Percentiles rank a stretch among this genome's conserved stretches.
Conservation (phyloP, 495 filamentous ascomycete species). For the Talaromyces borbonicus region DNA sequence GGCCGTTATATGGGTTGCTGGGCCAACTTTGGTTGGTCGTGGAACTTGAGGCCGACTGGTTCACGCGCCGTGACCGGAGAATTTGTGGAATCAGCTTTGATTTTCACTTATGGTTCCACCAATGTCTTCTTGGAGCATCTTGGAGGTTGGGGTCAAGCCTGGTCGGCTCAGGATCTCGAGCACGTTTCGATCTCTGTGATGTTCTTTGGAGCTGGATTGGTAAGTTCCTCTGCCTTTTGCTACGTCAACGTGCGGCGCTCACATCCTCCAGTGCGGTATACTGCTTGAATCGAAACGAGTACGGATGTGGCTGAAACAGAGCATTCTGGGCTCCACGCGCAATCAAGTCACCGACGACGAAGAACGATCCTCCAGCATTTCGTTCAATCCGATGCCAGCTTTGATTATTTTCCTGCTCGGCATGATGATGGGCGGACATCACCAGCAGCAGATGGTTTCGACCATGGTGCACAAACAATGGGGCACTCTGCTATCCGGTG, state of each 20-base stretch:
- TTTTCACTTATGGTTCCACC: slow-evolving; percentile 78
- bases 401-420: slow-evolving; percentile 79
- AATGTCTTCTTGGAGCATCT: slow-evolving; percentile 95
- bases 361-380: slow-evolving; percentile 45
- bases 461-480: slow-evolving; percentile 93
- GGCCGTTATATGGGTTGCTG: slow-evolving; percentile 89
- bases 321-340: slow-evolving; percentile 34
- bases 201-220: slow-evolving; percentile 90
- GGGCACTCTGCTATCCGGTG: slow-evolving; percentile 78
- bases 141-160: slow-evolving; percentile 54
- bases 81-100: slow-evolving; percentile 78
- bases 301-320: slow-evolving; percentile 60
- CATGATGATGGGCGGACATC: slow-evolving; percentile 91
- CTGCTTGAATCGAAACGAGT: slow-evolving; percentile 73
- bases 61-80: slow-evolving; percentile 61
- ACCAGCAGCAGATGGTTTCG: slow-evolving; percentile 73
- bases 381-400: slow-evolving; percentile 84
- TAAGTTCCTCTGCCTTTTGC: slow-evolving; percentile 31
- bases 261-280: slow-evolving; percentile 64
- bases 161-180: slow-evolving; percentile 75
- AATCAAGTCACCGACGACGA: slow-evolving; percentile 25
- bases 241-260: background rate
- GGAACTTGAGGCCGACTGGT: slow-evolving; percentile 67
- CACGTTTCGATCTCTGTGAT: slow-evolving; percentile 88
- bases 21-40: slow-evolving; percentile 88